phyloP scores from a whole-genome alignment of 768 basidiomycete genomes.

The Pholiota microspora region DNA sequence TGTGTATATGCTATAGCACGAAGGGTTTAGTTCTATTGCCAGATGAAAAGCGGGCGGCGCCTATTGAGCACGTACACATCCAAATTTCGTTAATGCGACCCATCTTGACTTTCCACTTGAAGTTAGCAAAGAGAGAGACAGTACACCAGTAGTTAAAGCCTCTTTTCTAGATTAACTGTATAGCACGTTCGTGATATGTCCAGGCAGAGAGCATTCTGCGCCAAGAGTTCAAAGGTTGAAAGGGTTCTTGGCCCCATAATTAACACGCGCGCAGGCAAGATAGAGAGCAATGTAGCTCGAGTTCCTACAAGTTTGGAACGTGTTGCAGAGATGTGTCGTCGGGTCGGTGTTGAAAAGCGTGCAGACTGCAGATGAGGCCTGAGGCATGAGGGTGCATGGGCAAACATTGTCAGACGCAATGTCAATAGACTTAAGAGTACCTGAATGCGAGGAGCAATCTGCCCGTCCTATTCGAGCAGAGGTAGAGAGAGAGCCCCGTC shows the following conservation, averaged over 20 bases:
- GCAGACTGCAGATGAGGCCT: too few species aligned
- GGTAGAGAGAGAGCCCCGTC: too few species aligned
- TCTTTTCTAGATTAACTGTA: neutral
- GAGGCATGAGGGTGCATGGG: too few species aligned
- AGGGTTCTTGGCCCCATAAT: neutral
- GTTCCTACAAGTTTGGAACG: too few species aligned
- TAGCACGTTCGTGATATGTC: constrained; percentile 6
- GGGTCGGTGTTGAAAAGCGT: too few species aligned
- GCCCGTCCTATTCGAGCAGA: too few species aligned
- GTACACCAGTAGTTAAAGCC: neutral
- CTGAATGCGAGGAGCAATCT: too few species aligned
- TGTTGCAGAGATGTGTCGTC: too few species aligned
- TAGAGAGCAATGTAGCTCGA: too few species aligned
- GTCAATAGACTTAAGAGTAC: too few species aligned
- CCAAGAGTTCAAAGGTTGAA: neutral
- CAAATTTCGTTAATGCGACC: constrained; percentile 20
- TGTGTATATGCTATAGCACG: constrained; percentile 21
- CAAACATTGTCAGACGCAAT: too few species aligned
- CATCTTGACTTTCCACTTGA: constrained; percentile 4
- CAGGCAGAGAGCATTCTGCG: neutral
- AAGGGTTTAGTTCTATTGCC: neutral
- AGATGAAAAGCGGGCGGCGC: neutral
- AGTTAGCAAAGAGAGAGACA: neutral
- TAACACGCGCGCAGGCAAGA: too few species aligned
- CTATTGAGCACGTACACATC: constrained; percentile 20